Base-by-base conservation (phyloP, 768 basidiomycete genomes). In the Trametes maxima region DNA sequence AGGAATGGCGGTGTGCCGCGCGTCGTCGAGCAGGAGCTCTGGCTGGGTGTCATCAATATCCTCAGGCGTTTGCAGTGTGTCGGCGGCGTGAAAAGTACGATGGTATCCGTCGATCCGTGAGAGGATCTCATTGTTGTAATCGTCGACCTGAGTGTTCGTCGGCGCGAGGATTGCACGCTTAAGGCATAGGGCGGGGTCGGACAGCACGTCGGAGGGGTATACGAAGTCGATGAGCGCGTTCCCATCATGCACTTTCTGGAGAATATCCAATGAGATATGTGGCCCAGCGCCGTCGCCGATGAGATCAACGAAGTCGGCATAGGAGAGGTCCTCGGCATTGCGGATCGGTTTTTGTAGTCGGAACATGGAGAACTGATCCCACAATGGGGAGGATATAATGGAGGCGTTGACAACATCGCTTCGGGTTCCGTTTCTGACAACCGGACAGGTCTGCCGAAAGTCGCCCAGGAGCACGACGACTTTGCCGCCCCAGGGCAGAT, bases 381-480 rank as follows among this genome's bases (percentile, higher is more conserved):
- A 78, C 2, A 78, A 64, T 0, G 60, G 65, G 5, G 76, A 77
- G 0, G 70, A 70, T 33, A 74, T 71, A 53, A 80, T 74, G 5
- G 75, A 80, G 0, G 78, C 76, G 43, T 71, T 62, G 1, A 78
- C 57, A 10, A 76, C 64, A 25, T 76, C 66, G 0, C 57, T 36
- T 14, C 69, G 67, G 0, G 72, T 69, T 0, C 74, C 77, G 1
- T 70, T 24, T 11, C 64, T 53, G 17, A 79, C 67, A 14, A 80
- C 76, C 17, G 79, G 79, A 44, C 70, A 75, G 1, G 74, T 77
- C 62, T 79, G 79, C 0, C 77, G 65, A 62, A 79, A 79, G 62
- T 79, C 78, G 0, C 77, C 78, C 1, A 76, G 65, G 2, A 75
- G 68, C 21, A 79, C 57, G 13, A 78, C 56, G 14, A 71, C 59